Base-by-base conservation (phyloP, 164 flowering plant species). In the Nymphaea thermarum region DNA sequence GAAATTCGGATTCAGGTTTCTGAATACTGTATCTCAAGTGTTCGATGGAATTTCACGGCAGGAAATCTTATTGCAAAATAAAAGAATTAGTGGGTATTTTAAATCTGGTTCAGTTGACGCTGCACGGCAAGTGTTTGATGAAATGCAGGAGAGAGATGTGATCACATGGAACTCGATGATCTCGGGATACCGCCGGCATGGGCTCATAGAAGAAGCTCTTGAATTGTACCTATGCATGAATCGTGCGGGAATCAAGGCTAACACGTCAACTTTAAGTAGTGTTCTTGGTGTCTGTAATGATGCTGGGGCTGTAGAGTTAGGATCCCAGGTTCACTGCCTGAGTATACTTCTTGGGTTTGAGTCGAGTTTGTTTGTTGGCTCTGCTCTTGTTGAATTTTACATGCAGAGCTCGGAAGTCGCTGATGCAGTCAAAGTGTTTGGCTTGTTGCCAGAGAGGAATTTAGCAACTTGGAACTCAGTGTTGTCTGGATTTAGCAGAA, bases 101-200 rank as follows among this genome's bases (percentile, higher is more conserved):
- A 85, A 84, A 72, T 76, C 83, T 17, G 85, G 86, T 12, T 60
- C 69, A 42, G 51, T 90, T 1, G 62, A 41, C 3, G 63, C 71
- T 70, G 93, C 91, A 3, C 67, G 75, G 17, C 64, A 75, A 1
- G 8, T 84, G 80, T 86, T 90, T 72, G 83, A 85, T 41, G 77
- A 80, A 83, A 85, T 86, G 93, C 73, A 80, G 3, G 36, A 45
- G 5, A 76, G 77, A 4, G 89, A 90, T 71, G 82, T 72, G 42
- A 75, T 88, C 42, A 70, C 96, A 0, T 90, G 81, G 75, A 90
- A 90, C 72, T 72, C 80, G 69, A 64, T 88, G 4, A 82, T 90
- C 57, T 76, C 87, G 43, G 91, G 86, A 62, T 62, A 76, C 43
- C 71, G 75, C 42, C 77, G 77, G 60, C 43, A 69, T 72, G 88